A percentile compares a stretch with the other conserved stretches of the same genome.
Conservation (phyloP, 202 grass and related monocot species). For the Musa balbisiana region DNA sequence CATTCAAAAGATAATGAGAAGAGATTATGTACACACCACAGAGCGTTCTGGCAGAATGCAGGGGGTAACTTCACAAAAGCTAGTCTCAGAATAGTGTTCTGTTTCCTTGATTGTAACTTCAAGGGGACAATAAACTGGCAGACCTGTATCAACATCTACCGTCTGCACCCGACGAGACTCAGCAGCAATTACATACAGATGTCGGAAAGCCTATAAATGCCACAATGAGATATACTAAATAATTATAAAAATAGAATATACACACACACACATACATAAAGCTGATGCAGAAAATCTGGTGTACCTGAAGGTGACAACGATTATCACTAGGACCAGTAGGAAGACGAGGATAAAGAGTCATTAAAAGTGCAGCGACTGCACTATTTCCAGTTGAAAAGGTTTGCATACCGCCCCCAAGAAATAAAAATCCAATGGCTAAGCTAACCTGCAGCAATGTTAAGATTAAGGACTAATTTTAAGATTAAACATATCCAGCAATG, state of each 20-base stretch:
- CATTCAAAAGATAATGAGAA: neutral
- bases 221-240: constrained; percentile 23
- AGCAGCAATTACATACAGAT: constrained; percentile 80
- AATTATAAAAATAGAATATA: constrained; percentile 16
- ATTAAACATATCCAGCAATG: neutral
- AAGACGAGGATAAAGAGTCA: constrained; percentile 85
- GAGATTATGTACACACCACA: constrained; percentile 41
- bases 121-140: constrained; percentile 87
- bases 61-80: constrained; percentile 80
- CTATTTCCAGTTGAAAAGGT: constrained; percentile 88
- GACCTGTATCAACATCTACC: constrained; percentile 77
- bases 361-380: constrained; percentile 74
- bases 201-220: constrained; percentile 61
- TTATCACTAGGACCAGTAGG: constrained; percentile 95
- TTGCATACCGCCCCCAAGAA: constrained; percentile 86
- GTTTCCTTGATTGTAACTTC: constrained; percentile 84
- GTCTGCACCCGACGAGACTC: constrained; percentile 86
- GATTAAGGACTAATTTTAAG: neutral
- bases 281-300: constrained; percentile 5
- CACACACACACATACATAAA: constrained; percentile 3
- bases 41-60: constrained; percentile 93
- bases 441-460: constrained; percentile 51
- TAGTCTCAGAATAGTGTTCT: constrained; percentile 79
- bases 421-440: constrained; percentile 84
- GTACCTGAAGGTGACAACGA: constrained; percentile 92